These are phyloP conservation scores for Epichloe brachyelytri DNA, from an alignment of 2,329 filamentous ascomycete species.

Conservation along the genomic window DNA sequence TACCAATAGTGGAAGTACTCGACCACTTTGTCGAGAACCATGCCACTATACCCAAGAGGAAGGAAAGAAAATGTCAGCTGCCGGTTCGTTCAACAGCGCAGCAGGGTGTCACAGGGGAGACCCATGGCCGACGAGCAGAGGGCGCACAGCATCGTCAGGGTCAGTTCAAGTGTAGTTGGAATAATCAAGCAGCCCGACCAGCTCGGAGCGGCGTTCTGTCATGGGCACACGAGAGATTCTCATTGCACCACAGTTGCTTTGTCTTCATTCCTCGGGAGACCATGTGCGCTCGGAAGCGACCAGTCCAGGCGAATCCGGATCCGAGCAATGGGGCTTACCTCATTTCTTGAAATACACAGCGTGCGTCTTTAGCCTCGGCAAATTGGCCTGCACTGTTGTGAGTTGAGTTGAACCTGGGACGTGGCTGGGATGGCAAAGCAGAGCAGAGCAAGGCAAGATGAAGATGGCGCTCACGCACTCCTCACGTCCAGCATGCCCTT, in stretches of 20 bases:
- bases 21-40: conserved; percentile 67
- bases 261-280: conserved; percentile 20
- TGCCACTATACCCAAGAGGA: conserved; percentile 38
- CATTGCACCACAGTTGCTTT: conserved; percentile 26
- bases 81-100: background rate
- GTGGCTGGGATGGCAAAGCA: background rate
- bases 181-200: conserved; percentile 34
- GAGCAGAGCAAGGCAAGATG: background rate
- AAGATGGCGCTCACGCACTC: conserved; percentile 30
- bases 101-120: background rate
- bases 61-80: conserved; percentile 6
- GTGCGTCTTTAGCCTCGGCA: conserved; percentile 48
- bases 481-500: conserved; percentile 61
- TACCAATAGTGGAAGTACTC: conserved; percentile 80
- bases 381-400: conserved; percentile 41
- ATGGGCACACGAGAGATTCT: conserved; percentile 15
- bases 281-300: background rate
- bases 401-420: conserved; percentile 4
- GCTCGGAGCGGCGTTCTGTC: conserved; percentile 28
- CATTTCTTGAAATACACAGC: conserved; percentile 58
- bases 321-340: conserved; percentile 39
- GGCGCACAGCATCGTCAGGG: conserved; percentile 7
- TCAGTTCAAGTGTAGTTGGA: conserved; percentile 55
- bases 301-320: background rate
- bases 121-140: conserved; percentile 3